phyloP scores from a whole-genome alignment of 2,329 filamentous ascomycete species.

The Pseudodiploospora longispora region DNA sequence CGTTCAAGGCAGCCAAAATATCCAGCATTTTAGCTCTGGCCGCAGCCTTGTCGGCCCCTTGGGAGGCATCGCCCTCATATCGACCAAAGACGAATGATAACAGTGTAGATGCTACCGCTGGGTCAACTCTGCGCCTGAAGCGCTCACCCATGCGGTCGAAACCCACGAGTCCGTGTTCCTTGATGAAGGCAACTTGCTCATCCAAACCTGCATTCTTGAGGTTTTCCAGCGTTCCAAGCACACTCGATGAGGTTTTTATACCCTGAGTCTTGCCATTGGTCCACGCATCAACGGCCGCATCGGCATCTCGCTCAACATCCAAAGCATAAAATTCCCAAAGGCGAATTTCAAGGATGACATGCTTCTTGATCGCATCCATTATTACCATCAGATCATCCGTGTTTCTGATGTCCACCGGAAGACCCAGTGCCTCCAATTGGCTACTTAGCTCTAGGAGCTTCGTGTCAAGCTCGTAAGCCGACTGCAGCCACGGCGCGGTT shows the following conservation, averaged over 20 bases:
- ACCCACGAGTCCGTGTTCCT: conserved; percentile 61
- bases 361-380: conserved; percentile 75
- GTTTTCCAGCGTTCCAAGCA: conserved; percentile 29
- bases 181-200: conserved; percentile 54
- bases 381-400: conserved; percentile 68
- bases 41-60: conserved; percentile 40
- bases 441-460: conserved; percentile 67
- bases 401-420: conserved; percentile 66
- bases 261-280: conserved; percentile 48
- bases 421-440: conserved; percentile 59
- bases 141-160: conserved; percentile 71
- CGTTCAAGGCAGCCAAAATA: conserved; percentile 75
- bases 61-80: conserved; percentile 42
- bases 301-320: conserved; percentile 65
- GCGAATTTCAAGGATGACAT: conserved; percentile 67
- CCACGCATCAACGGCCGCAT: conserved; percentile 67
- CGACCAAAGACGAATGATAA: conserved; percentile 43
- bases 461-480: conserved; percentile 54
- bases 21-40: conserved; percentile 48
- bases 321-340: conserved; percentile 93
- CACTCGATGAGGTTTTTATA: conserved; percentile 33
- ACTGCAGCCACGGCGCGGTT: conserved; percentile 72
- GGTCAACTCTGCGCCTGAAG: conserved; percentile 63
- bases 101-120: conserved; percentile 56
- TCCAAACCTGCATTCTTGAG: conserved; percentile 37